Base-by-base conservation (phyloP, 257 asterid species). In the Nemophila menziesii region DNA sequence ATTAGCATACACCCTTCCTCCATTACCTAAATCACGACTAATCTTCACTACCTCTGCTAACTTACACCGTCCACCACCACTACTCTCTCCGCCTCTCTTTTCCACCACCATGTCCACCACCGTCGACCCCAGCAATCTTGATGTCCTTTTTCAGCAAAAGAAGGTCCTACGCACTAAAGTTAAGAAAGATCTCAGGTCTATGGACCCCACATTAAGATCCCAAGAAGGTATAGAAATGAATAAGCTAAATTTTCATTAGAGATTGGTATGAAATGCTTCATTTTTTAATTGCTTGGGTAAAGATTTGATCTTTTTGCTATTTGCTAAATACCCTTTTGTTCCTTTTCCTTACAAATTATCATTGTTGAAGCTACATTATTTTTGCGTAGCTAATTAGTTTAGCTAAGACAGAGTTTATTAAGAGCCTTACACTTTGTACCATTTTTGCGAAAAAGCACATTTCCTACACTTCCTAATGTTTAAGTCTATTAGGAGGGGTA, bases 151-250 rank as follows among this genome's bases (percentile, higher is more conserved):
- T 78, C 78, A 73, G 62, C 76, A 72, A 56, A 90, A 90, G 40
- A 86, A 77, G 59, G 49, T 47, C 39, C 71, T 90, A 20, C 87
- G 92, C 0, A 40, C 78, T 46, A 75, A 67, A 71, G 75, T 90
- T 44, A 74, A 63, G 34, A 81, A 71, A 46, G 86, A 79, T 11
- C 93, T 90, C 70, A 81, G 61, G 76, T 63, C 81, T 41, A 84
- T 89, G 96, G 94, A 81, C 58, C 67, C 87, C 33, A 36, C 36
- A 9, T 67, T 68, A 67, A 78, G 93, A 77, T 74, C 81, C 64
- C 79, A 70, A 62, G 72, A 90, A 79, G 96, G 96, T 69, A 53
- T 12, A 4, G 15, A 23, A 15, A 39, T 5, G 9, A 39, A 39
- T 0, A 15, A 4, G 1, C 16, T 1, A 39, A 16, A 7, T 2